These are phyloP conservation scores for Daedalea quercina DNA, from an alignment of 768 basidiomycete genomes.

Conservation along the genomic window DNA sequence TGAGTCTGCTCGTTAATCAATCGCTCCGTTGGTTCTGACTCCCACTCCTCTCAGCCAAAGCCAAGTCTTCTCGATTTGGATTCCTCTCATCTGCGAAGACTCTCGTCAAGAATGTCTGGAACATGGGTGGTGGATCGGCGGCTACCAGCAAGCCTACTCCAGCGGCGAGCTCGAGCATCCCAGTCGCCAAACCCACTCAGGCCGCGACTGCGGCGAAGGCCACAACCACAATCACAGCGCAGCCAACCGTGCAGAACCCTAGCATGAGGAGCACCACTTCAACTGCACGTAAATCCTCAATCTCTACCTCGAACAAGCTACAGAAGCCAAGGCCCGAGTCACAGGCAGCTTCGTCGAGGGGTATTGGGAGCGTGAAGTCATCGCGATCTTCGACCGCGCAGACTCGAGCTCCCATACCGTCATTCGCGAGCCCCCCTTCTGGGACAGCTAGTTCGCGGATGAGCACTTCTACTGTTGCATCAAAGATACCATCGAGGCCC, in stretches of 20 bases:
- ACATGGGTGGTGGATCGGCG: conserved; percentile 37
- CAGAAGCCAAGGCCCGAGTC: conserved; percentile 5
- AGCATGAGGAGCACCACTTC: conserved; percentile 6
- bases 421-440: conserved; percentile 13
- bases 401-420: conserved; percentile 21
- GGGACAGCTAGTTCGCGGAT: conserved; percentile 5
- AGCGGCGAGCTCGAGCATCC: conserved; percentile 18
- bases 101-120: conserved; percentile 70
- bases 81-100: conserved; percentile 67
- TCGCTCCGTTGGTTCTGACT: conserved; percentile 1
- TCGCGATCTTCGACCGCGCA: conserved; percentile 10
- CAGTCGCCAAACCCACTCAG: conserved; percentile 20
- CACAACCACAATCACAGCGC: not conserved
- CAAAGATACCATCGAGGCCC: conserved; percentile 2
- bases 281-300: not conserved
- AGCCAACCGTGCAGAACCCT: not conserved
- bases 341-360: conserved; percentile 2
- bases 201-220: conserved; percentile 6
- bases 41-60: conserved; percentile 26
- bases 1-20: conserved; percentile 27
- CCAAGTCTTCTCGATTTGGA: conserved; percentile 54
- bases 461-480: conserved; percentile 4
- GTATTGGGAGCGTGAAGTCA: conserved; percentile 6
- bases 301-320: conserved; percentile 1
- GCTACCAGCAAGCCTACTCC: conserved; percentile 19